Evolutionary conservation across 2,329 filamentous ascomycete genomes (phyloP), one percentile per base, ranked within the genome.

Genomic region (Purpureocillium takamizusanense): DNA sequence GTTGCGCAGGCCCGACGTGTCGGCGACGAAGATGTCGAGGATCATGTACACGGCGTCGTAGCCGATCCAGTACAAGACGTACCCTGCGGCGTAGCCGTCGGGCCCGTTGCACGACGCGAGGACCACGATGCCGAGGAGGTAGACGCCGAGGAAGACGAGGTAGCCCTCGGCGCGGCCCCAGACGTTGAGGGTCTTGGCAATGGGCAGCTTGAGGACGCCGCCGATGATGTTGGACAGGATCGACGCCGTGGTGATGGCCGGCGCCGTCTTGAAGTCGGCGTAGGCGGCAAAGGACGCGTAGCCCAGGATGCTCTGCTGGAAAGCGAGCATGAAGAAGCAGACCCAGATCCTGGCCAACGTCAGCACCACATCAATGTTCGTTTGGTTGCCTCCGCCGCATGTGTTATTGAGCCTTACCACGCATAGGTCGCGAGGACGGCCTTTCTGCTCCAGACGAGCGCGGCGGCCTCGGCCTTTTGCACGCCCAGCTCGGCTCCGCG

Each of bases 61-160:
- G 9, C 77, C 77, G 30, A 74, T 65, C 40, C 66, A 70, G 50
- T 78, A 79, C 42, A 81, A 74, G 4, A 80, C 74, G 45, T 75
- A 63, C 2, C 51, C 54, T 8, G 53, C 53, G 4, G 51, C 52
- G 38, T 55, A 78, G 1, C 66, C 69, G 28, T 66, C 57, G 16
- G 76, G 60, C 33, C 65, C 66, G 5, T 67, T 60, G 51, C 67
- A 78, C 0, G 63, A 61, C n/a, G 78, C 77, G 61, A 76, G 77
- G 49, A 81, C 62, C 35, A 75, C 63, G 43, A 77, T 39, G 7
- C 64, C 60, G 36, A 70, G 55, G 21, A 25, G 21, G 21, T 25
- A 25, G 38, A 66, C 60, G 39, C 50, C 56, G 27, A 63, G 40
- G 4, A 48, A 34, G 11, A 62, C 42, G 3, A 51, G 44, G 33